Conservation (phyloP, 169 alveolate genomes). For the Miamiensis avidus region DNA sequence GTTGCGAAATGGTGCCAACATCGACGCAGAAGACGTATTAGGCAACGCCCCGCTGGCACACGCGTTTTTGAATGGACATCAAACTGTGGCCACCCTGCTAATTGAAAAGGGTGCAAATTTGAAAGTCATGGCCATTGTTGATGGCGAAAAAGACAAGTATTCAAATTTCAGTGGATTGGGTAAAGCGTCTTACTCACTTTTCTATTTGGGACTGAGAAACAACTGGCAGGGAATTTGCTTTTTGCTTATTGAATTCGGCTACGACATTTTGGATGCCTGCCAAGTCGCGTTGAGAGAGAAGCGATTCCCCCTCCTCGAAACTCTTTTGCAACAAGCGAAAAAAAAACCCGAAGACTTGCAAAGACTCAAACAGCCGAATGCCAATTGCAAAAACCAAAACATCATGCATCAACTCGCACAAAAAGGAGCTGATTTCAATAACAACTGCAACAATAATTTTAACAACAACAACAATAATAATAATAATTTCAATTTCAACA, state of each 20-base stretch:
- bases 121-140: background rate
- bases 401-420: no score
- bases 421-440: no score
- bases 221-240: background rate
- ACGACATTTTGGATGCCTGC: background rate
- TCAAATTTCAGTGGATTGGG: background rate
- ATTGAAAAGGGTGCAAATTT: slow-evolving; percentile 17
- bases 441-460: no score
- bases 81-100: background rate
- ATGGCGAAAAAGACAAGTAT: background rate
- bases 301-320: background rate
- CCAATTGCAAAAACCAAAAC: no score
- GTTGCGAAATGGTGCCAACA: slow-evolving; percentile 53
- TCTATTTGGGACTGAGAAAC: background rate
- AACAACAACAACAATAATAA: no score
- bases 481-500: background rate
- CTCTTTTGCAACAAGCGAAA: background rate
- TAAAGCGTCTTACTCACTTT: background rate
- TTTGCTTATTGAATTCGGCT: background rate
- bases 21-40: slow-evolving; percentile 60
- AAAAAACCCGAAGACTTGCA: background rate
- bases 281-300: background rate
- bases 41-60: slow-evolving; percentile 74
- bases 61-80: background rate
- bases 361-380: background rate